Percentiles rank a stretch among this genome's conserved stretches.
These are phyloP conservation scores for Bifiguratus adelaidae DNA, from an alignment of 192 early-diverging fungal species.

Conservation along the genomic window DNA sequence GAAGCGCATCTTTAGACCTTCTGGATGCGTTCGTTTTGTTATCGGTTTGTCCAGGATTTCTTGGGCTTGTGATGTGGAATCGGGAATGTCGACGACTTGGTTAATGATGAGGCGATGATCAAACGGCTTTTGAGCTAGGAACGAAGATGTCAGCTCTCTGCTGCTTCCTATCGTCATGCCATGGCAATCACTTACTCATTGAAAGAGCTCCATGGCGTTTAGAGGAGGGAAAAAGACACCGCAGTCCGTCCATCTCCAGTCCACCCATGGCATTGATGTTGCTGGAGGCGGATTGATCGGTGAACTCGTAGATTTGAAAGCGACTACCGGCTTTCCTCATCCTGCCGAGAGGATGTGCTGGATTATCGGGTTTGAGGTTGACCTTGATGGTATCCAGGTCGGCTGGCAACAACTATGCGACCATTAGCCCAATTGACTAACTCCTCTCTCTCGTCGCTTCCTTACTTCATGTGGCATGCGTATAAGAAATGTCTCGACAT, in stretches of 20 bases:
- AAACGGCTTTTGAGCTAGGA: conserved; percentile 12
- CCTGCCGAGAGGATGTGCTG: conserved; percentile 5
- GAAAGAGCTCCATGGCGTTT: conserved; percentile 11
- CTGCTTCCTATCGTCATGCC: neutral
- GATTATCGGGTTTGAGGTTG: neutral
- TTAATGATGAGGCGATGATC: conserved; percentile 17
- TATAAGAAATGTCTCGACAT: conserved; percentile 23
- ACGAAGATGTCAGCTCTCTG: neutral
- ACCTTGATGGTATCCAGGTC: conserved; percentile 7
- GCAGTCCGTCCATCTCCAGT: conserved; percentile 20
- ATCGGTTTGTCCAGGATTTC: conserved; percentile 24
- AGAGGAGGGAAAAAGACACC: conserved; percentile 13
- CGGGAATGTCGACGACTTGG: conserved; percentile 17
- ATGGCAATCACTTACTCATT: conserved; percentile 11
- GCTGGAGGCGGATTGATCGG: conserved; percentile 1
- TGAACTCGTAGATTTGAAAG: conserved; percentile 18
- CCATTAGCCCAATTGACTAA: neutral
- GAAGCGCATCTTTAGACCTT: conserved; percentile 36
- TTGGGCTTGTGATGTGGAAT: conserved; percentile 16
- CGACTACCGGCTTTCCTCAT: neutral
- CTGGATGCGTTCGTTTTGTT: conserved; percentile 29
- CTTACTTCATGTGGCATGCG: conserved; percentile 19
- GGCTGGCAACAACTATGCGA: neutral
- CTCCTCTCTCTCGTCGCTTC: neutral
- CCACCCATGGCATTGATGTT: conserved; percentile 11